Base-by-base conservation (phyloP, 2,329 filamentous ascomycete genomes). In the Coniochaeta ligniaria region DNA sequence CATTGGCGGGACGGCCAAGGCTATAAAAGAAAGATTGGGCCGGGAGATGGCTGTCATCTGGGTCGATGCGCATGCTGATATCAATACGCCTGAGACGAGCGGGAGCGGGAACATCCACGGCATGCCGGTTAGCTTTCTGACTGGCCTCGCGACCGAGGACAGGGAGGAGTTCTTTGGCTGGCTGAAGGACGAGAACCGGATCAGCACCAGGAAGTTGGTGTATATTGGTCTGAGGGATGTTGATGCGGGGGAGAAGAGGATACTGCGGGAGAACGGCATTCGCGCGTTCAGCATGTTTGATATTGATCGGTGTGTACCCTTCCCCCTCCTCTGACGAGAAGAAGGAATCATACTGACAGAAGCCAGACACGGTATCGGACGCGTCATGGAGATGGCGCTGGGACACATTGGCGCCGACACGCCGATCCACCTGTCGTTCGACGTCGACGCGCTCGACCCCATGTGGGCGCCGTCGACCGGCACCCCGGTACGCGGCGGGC, bases 251-350 rank as follows among this genome's bases (percentile, higher is more conserved):
- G 95, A 99, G 86, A 98, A 97, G 88, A 84, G 87, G 78, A 91
- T 97, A 63, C 79, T 99, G 65, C 83, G 88, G 61, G 91, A 98
- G 66, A 81, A 98, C 70, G 88, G 89, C 47, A 95, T 99, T 80
- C 94, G 91, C 80, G 94, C 94, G 4, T 99, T 98, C 71, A 94
- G 89, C 78, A 99, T 99, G 95, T 95, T 96, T 73, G 95, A 99
- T 72, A 90, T 99, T 74, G 95, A 99, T 76, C 83, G 85, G 89
- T 92, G 79, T 69, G 83, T 72, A 26, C 35, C 14, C 26, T 16
- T 17, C 28, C 36, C 33, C 31, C 17, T n/a, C 2, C 26, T 7
- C 36, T n/a, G n/a, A n/a, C n/a, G n/a, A n/a, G n/a, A n/a, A n/a
- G n/a, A n/a, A n/a, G 20, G 20, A 26, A 47, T 12, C 8, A 7